Base-by-base conservation (phyloP, 2,329 filamentous ascomycete species). In the Claviceps arundinis region DNA sequence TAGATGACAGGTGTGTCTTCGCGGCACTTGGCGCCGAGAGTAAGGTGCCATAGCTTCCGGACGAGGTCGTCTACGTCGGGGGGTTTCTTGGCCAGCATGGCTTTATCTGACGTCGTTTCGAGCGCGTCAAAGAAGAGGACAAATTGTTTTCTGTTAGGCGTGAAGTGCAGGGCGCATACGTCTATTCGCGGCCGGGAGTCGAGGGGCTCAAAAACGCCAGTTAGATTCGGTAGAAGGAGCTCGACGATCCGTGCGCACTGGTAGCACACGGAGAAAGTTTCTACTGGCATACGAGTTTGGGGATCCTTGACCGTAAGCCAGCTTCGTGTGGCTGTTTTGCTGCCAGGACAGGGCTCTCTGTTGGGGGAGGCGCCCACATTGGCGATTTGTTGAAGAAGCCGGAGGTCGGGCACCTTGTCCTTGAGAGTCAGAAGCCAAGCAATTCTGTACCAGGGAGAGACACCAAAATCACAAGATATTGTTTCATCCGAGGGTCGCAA, bases 341-440 rank as follows among this genome's bases (percentile, higher is more conserved):
- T 71, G 41, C 75, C 85, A 41, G 66, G 77, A 70, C 76, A 94
- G 69, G 61, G 77, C 62, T 66, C 74, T 60, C 57, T 75, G 14
- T 62, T 75, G 4, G 77, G 74, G 2, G 77, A 71, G 5, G 61
- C 50, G 16, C 60, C 56, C 41, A 88, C 76, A 9, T 78, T 75
- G 5, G 84, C 82, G 37, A 95, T 74, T 40, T 78, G 76, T 54
- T 84, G 79, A 34, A 96, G 73, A 5, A 94, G 69, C 13, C 78
- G 77, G 42, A 93, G 69, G 57, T 88, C 81, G 3, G 76, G 73
- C 17, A 78, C 73, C 13, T 80, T 70, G 57, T 87, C 80, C 65
- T 89, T 89, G 50, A 86, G 70, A 2, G 83, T 90, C 56, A 95
- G 74, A 3, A 90, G 74, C 81, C 86, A 95, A 1, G 89, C 89